Base-by-base conservation (phyloP, 1,139 yeast species). In the Hyphopichia wangnamkhiaoensis region DNA sequence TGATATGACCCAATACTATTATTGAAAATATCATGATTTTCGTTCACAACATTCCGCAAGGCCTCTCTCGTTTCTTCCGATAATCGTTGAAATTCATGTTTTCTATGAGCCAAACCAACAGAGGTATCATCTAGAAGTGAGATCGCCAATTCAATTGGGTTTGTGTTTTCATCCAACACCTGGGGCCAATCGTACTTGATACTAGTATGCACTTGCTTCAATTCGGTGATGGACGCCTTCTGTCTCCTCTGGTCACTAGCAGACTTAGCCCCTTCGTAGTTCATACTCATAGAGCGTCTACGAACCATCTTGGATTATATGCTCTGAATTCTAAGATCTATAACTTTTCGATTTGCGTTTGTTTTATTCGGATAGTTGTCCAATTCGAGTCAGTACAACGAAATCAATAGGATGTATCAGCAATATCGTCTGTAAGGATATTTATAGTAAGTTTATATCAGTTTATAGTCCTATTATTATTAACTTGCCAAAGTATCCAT, bases 21-120 rank as follows among this genome's bases (percentile, higher is more conserved):
- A 58, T 88, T 90, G 65, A 91, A 91, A 2, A 88, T 82, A 57
- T 88, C 94, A 58, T 85, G 86, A 56, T 91, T 84, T 40, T 86
- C 87, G 49, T 82, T 84, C 18, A 90, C 97, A 4, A 91, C 90
- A 25, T 67, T 64, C 45, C 84, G 76, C 36, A 91, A 67, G 15
- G 82, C 78, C 23, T 60, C 59, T 23, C 80, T 79, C 12, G 91
- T 81, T 44, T 77, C 68, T 13, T 67, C 67, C 42, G 79, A 75
- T 39, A 83, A 54, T 39, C 69, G 71, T 34, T 70, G 61, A 48
- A 86, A 86, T 37, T 83, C 86, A 0, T 71, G 68, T 41, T 74
- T 71, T 46, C 83, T 78, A 53, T 84, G 84, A 1, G 95, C 95
- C 53, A 86, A 65, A 0, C 98, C 98, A 24, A 90, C 95, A 1